Conservation (phyloP, 2,329 filamentous ascomycete genomes). For the Colletotrichum sp. region DNA sequence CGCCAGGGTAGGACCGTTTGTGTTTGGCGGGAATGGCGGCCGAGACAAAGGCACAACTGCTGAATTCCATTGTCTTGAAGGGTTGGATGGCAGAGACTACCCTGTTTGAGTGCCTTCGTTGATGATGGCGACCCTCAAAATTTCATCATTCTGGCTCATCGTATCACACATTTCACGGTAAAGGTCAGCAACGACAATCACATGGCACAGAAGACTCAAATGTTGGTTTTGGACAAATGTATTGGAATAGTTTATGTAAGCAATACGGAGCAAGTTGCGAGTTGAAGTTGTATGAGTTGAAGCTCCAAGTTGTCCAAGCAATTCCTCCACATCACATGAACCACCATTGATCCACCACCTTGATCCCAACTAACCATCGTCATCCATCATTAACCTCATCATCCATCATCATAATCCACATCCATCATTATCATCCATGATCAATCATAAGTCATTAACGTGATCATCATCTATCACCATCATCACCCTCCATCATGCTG, state of each 20-base stretch:
- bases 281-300: neutral
- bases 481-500: neutral
- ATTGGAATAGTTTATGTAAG: neutral
- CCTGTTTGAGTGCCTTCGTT: neutral
- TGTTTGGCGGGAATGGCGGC: neutral
- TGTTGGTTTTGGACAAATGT: neutral
- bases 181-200: neutral
- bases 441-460: too few species aligned
- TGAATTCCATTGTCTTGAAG: neutral
- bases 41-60: neutral
- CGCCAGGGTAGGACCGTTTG: neutral
- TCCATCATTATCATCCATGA: neutral
- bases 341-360: neutral
- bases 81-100: neutral
- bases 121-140: neutral
- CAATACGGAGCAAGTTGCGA: neutral
- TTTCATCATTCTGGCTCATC: fast-evolving
- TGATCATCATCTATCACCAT: neutral
- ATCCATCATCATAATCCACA: neutral
- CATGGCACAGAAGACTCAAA: neutral
- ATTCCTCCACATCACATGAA: neutral
- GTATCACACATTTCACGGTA: neutral
- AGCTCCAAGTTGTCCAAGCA: neutral
- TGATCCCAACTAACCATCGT: neutral
- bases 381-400: neutral